Base-by-base conservation (phyloP, 495 filamentous ascomycete species). In the Letharia columbiana region DNA sequence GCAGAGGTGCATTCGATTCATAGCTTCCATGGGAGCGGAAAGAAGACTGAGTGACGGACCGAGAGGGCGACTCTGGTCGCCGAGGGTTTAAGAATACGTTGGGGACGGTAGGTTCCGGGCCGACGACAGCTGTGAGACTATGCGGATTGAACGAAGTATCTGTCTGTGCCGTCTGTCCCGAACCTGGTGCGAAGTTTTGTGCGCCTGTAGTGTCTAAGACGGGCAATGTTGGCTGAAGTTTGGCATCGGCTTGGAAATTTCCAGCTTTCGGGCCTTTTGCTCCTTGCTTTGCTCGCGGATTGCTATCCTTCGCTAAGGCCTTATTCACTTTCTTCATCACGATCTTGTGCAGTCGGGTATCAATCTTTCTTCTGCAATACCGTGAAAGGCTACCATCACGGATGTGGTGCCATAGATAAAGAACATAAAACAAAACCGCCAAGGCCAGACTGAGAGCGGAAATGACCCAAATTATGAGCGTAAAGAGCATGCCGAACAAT, bases 321-420 rank as follows among this genome's bases (percentile, higher is more conserved):
- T 91, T 93, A 73, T 90, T 88, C 70, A 95, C 87, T 75, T 92
- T 96, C 66, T 77, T 80, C 20, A 82, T 80, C 6, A 97, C 91
- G 68, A 98, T 94, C 61, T 85, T 82, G 65, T 84, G 87, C 68
- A 98, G 79, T 63, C 91, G 81, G 54, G 80, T 85, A 72, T 95
- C 91, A 73, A 96, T 86, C 78, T 96, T 96, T 20, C 91, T 85
- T 66, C 89, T 86, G 73, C 93, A 97, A 77, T 95, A 98, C 18
- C 85, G 85, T 17, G 84, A 83, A 31, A 98, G 80, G 2, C 87
- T 85, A n/a, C 89, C 89, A 73, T 96, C 91, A 7, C 91, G 90
- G 66, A 98, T 95, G 69, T 91, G 89, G 75, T 91, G 88, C 82
- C 90, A 96, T 5, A 98, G 81, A 78, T 94, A 98, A 66, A 87